Evolutionary conservation across 148 eudicot genomes (phyloP).

Genomic region (Cornus florida): DNA sequence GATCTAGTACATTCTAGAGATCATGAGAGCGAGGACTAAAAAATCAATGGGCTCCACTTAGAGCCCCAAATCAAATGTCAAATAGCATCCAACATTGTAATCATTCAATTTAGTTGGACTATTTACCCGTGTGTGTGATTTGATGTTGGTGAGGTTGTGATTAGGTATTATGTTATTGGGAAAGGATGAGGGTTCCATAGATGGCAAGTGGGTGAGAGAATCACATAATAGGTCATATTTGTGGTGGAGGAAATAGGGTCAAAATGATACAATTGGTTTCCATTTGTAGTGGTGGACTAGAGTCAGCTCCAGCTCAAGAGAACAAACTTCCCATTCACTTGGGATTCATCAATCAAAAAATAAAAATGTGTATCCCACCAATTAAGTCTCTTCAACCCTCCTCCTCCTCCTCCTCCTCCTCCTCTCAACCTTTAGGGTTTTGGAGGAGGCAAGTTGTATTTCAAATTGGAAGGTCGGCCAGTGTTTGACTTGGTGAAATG

Average conservation of each 20-base stretch:
- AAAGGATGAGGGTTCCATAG: constrained; percentile 26
- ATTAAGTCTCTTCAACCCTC: not conserved
- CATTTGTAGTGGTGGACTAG: constrained; percentile 29
- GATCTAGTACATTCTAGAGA: not conserved
- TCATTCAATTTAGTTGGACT: constrained; percentile 7
- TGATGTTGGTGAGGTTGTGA: constrained; percentile 22
- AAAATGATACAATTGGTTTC: constrained; percentile 23
- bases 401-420: not conserved
- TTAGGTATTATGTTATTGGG: constrained; percentile 29
- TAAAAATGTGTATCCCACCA: constrained; percentile 8
- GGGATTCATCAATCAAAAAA: constrained; percentile 11
- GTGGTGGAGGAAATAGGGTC: constrained; percentile 33
- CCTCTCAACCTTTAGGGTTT: constrained; percentile 6
- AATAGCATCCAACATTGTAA: constrained; percentile 11
- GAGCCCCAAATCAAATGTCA: constrained; percentile 14
- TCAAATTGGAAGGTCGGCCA: constrained; percentile 15
- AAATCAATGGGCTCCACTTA: not conserved
- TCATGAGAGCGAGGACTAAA: not conserved
- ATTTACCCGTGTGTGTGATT: not conserved
- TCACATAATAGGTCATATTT: not conserved
- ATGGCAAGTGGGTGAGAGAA: constrained; percentile 19
- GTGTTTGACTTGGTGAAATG: constrained; percentile 19
- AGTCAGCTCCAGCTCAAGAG: constrained; percentile 17
- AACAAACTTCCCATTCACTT: constrained; percentile 21
- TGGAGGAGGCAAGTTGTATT: constrained; percentile 4